A percentile compares a stretch with the other conserved stretches of the same genome.
These are phyloP conservation scores for Bipolaris oryzae DNA, from an alignment of 2,329 filamentous ascomycete genomes.

Conservation along the genomic window DNA sequence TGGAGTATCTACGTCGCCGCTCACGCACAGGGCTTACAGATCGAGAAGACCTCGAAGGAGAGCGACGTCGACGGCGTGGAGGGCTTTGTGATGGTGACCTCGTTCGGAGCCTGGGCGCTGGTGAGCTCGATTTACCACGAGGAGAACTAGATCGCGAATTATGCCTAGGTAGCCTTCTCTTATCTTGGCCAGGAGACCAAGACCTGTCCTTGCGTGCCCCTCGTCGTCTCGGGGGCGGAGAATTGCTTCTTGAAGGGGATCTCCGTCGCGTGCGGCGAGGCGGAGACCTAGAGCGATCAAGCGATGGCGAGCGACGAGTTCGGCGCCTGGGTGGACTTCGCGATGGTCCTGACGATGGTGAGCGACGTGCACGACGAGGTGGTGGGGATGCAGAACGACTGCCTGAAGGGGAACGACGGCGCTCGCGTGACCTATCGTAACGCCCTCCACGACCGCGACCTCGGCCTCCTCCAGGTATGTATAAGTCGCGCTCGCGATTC, in stretches of 20 bases:
- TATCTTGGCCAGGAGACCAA: slow-evolving; percentile 41
- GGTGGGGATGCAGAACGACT: slow-evolving; percentile 22
- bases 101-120: slow-evolving; percentile 54
- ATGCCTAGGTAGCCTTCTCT: slow-evolving; percentile 41
- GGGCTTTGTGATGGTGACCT: slow-evolving; percentile 39
- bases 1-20: slow-evolving; percentile 53
- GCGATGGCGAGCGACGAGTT: slow-evolving; percentile 34
- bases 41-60: slow-evolving; percentile 43
- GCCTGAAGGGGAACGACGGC: slow-evolving; percentile 43
- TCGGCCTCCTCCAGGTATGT: slow-evolving; percentile 58
- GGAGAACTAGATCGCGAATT: slow-evolving; percentile 57
- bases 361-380: slow-evolving; percentile 17
- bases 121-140: slow-evolving; percentile 61
- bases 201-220: slow-evolving; percentile 34
- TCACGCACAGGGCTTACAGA: slow-evolving; percentile 50
- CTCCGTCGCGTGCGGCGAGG: slow-evolving; percentile 27
- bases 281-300: slow-evolving; percentile 40
- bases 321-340: slow-evolving; percentile 37
- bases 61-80: slow-evolving; percentile 46
- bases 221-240: slow-evolving; percentile 25
- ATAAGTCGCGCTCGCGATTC: slow-evolving; percentile 62
- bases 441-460: slow-evolving; percentile 45
- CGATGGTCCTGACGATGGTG: slow-evolving; percentile 26
- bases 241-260: slow-evolving; percentile 23
- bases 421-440: slow-evolving; percentile 44